These are phyloP conservation scores for Colletotrichum gigasporum DNA, from an alignment of 2,329 filamentous ascomycete species.

Conservation along the genomic window DNA sequence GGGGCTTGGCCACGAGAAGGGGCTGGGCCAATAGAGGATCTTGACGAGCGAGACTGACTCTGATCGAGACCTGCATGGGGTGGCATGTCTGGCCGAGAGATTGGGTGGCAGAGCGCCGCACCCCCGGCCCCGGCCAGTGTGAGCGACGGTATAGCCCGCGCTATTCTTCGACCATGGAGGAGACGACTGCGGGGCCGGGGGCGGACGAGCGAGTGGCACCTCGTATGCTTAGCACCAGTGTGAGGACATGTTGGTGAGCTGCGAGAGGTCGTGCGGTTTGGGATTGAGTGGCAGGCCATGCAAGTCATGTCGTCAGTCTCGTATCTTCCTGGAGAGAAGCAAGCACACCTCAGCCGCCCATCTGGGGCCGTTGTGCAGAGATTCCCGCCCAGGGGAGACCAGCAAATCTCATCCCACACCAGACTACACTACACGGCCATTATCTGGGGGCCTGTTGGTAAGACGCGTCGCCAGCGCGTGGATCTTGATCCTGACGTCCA, in stretches of 20 bases:
- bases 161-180: background rate
- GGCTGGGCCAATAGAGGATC: constrained; percentile 27
- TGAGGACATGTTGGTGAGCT: constrained; percentile 18
- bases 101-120: constrained; percentile 21
- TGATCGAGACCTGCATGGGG: constrained; percentile 28
- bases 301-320: constrained; percentile 28
- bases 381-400: background rate
- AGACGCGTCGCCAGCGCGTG: background rate
- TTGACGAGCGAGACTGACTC: constrained; percentile 30
- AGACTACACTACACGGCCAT: background rate
- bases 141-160: background rate
- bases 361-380: constrained; percentile 8
- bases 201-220: constrained; percentile 17
- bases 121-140: background rate
- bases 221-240: constrained; percentile 7
- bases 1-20: constrained; percentile 23
- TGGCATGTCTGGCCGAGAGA: constrained; percentile 29
- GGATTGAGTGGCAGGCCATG: constrained; percentile 20
- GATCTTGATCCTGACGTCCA: background rate
- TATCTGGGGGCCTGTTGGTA: background rate
- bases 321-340: constrained; percentile 13
- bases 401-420: background rate
- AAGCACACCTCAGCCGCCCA: background rate
- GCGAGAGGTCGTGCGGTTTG: constrained; percentile 25
- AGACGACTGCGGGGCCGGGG: background rate